Conservation (phyloP, 2,329 filamentous ascomycete genomes). For the Paecilomyces variotii region DNA sequence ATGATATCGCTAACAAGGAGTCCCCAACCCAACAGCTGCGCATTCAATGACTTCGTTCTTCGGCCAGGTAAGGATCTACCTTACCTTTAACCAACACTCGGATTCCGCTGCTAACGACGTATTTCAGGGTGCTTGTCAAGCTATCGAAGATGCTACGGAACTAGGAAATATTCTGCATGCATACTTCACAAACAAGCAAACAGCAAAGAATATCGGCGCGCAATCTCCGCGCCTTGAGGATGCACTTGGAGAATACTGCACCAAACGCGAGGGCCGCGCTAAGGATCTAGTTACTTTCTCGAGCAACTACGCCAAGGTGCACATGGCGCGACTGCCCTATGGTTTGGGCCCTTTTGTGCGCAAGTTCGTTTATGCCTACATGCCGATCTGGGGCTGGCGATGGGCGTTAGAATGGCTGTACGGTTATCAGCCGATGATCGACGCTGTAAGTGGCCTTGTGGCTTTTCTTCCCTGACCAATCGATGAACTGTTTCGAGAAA, state of each 20-base stretch:
- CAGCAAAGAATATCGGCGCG: background rate
- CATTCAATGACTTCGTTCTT: slow-evolving; percentile 1
- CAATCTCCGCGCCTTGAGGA: background rate
- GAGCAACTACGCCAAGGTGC: background rate
- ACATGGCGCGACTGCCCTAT: background rate
- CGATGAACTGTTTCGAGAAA: background rate
- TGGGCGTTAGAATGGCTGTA: background rate
- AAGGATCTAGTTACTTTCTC: background rate
- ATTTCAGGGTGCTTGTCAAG: background rate
- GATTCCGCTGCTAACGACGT: background rate
- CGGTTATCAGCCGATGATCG: background rate
- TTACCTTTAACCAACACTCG: background rate
- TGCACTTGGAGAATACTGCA: background rate
- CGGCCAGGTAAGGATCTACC: background rate
- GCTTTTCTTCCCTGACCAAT: background rate
- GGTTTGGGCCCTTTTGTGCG: background rate
- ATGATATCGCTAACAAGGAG: background rate
- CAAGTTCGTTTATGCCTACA: background rate
- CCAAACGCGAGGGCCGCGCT: background rate
- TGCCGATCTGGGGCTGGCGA: background rate
- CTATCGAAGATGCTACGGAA: background rate
- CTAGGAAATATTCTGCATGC: background rate
- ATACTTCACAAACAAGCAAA: background rate
- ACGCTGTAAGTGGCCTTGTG: background rate
- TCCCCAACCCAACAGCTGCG: background rate